Base-by-base conservation (phyloP, 768 basidiomycete genomes). In the Hygrophorus pudorinus region DNA sequence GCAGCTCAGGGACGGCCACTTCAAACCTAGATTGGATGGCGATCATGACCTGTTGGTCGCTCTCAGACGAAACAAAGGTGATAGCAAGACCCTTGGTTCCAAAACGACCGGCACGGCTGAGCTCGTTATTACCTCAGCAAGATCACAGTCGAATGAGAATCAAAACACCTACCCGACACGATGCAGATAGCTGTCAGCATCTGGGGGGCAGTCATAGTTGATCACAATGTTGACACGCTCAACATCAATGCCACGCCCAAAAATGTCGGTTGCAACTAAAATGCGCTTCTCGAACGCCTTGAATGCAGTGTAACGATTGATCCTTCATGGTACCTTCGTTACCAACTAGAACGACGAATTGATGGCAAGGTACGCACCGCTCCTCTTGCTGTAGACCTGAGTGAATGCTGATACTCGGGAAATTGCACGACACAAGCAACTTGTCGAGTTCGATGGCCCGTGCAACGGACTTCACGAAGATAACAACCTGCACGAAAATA, bases 221-320 rank as follows among this genome's bases (percentile, higher is more conserved):
- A 99, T 78, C 41, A 99, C 96, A 47, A 98, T 97, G 67, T 99
- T 99, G 55, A 99, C 96, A 49, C 96, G 91, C 63, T 99, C 96
- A 16, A 99, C 94, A 68, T 99, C 96, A 52, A 99, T 99, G 52
- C 94, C 96, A 63, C 96, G 89, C 48, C 96, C 96, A 49, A 99
- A 99, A 53, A 99, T 98, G 62, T 99, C 96, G 14, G 96, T 99
- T 14, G 93, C 94, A 33, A 99, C 96, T 14, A 99, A 75, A 52
- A 99, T 97, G 52, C 96, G 91, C 69, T 97, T 99, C 71, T 99
- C 96, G 53, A 99, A 99, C 13, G 89, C 88, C 67, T 99, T 99
- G 77, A 99, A 99, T 30, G 93, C 90, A 20, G 88, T 87, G 68
- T 98, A 99, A 12, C 94, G 87, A 46, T 75, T 76, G 62, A 99